Evolutionary conservation across 2,329 filamentous ascomycete genomes (phyloP), one percentile per base, ranked within the genome.

Genomic region (Raffaelea albimanens): DNA sequence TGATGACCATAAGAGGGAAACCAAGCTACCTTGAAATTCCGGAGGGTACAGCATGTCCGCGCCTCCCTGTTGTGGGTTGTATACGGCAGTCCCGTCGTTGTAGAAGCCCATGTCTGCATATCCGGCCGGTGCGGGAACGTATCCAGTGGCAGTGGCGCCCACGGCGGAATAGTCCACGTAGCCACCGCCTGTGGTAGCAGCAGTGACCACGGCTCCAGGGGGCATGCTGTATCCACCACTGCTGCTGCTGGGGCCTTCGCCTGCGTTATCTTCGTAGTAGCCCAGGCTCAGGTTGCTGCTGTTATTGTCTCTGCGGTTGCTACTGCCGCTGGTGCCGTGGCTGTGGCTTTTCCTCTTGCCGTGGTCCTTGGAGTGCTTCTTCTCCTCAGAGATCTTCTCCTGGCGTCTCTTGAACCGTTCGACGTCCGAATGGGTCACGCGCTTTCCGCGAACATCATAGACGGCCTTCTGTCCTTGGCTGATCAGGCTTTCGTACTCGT

Each of bases 401-500:
- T 48, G 45, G 5, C 53, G 52, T 14, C 50, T 44, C 36, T 42
- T 38, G 39, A 50, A 55, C 9, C 53, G 52, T 1, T 36, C 22
- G 3, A 55, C 44, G 22, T 49, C 50, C 13, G 50, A 43, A 21
- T 31, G 22, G 5, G 49, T 44, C 13, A 54, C 46, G 7, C 25
- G 40, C 29, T 53, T 53, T 36, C 58, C 60, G 10, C 61, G 55
- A 9, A 62, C 55, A 8, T 52, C 50, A 50, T 62, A 62, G 18
- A 51, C 50, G 2, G 56, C 57, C 38, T 60, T 52, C 50, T 53
- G 16, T 51, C 51, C 52, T 57, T 59, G 25, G 50, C 58, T 56
- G 45, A 63, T 56, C 51, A 62, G 59, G 51, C 54, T 57, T 41
- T 61, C 53, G 50, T 63, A 63, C 50, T 63, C 61, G 16, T 54